phyloP scores from a whole-genome alignment of 2,329 filamentous ascomycete species.

The Paraphoma sp. region DNA sequence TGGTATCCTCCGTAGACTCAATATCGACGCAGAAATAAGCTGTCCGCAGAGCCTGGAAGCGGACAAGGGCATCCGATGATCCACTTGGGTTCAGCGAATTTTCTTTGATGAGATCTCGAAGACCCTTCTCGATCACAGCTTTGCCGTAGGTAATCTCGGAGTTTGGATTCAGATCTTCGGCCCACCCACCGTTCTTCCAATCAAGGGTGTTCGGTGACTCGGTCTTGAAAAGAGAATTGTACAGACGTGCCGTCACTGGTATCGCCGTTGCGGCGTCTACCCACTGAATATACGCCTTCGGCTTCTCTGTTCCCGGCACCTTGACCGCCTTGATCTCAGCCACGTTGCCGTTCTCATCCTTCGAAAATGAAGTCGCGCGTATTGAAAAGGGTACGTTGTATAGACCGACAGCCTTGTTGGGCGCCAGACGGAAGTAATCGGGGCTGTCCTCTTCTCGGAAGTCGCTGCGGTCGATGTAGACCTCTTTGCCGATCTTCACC shows the following conservation, averaged over 20 bases:
- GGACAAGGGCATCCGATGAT: slow-evolving; percentile 59
- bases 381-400: slow-evolving; percentile 75
- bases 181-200: slow-evolving; percentile 75
- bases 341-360: slow-evolving; percentile 70
- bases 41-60: slow-evolving; percentile 90
- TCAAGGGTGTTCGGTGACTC: slow-evolving; percentile 77
- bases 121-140: slow-evolving; percentile 82
- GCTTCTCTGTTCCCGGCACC: slow-evolving; percentile 71
- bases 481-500: slow-evolving; percentile 73
- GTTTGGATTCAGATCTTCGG: slow-evolving; percentile 83
- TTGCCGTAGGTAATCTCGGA: slow-evolving; percentile 80
- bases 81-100: slow-evolving; percentile 40
- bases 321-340: slow-evolving; percentile 71
- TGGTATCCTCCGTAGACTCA: slow-evolving; percentile 73
- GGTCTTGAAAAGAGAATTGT: slow-evolving; percentile 85
- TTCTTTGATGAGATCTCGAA: slow-evolving; percentile 77
- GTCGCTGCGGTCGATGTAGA: slow-evolving; percentile 85
- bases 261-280: slow-evolving; percentile 72
- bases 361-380: slow-evolving; percentile 71
- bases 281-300: slow-evolving; percentile 82
- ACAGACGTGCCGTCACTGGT: slow-evolving; percentile 71
- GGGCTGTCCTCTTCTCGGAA: slow-evolving; percentile 76
- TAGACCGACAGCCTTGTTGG: slow-evolving; percentile 76
- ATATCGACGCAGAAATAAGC: slow-evolving; percentile 85
- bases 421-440: slow-evolving; percentile 80